Evolutionary conservation across 192 early-diverging fungal species (phyloP), one percentile per base, ranked within the genome.

Genomic region (Backusella morwellensis): DNA sequence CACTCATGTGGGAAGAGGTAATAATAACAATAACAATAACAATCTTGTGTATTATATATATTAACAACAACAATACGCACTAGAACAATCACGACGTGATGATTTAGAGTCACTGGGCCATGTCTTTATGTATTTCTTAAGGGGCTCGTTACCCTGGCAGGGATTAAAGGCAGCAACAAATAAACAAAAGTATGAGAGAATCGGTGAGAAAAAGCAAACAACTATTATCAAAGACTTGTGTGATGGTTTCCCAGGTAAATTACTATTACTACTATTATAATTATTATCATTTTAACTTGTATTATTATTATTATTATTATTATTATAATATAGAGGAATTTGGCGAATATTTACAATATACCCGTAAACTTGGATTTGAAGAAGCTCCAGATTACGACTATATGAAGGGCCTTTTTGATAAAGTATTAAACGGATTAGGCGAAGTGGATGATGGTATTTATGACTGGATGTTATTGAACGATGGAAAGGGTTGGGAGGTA

Each of bases 131-230:
- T 99, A 99, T 87, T 97, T 99, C 83, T 86, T 99, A 84, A 90
- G 96, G 73, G 96, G 96, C 9, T 89, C 89, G 35, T 86, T 99
- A 68, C 97, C 97, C 23, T 99, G 97, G 97, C 97, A 99, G 84
- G 97, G 97, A 12, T 84, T 99, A 29, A 97, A 98, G 86, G 97
- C 97, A 8, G 94, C 92, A 32, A 97, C 95, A 73, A 99, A 99
- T 90, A 96, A 97, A 82, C 96, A 99, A 91, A 99, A 99, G 79
- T 99, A 99, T 85, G 97, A 99, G 82, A 95, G 96, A 81, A 99
- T 99, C 83, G 97, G 97, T 35, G 96, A 99, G 79, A 96, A 96
- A 86, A 99, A 99, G 85, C 97, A 97, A 78, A 89, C 91, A 41
- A 94, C 94, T 1, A 85, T 88, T 29, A 89, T 98, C 81, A 92